A percentile compares a stretch with the other conserved stretches of the same genome.
phyloP scores from a whole-genome alignment of 768 basidiomycete genomes.

The Neoboletus magnificus region DNA sequence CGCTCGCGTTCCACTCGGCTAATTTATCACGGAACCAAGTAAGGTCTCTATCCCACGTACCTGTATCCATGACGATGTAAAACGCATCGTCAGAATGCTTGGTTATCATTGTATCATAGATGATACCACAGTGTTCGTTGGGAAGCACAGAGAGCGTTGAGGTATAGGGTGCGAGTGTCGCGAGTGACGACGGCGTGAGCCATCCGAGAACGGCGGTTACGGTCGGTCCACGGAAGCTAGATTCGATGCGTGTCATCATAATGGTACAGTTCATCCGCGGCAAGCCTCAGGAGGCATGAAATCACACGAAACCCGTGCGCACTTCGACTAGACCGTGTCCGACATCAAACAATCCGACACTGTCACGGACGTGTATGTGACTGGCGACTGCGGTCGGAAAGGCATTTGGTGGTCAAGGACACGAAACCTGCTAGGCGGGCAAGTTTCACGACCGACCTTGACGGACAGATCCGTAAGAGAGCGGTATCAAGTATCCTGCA shows the following conservation, averaged over 20 bases:
- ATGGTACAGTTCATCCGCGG: not conserved
- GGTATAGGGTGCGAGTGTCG: constrained; percentile 59
- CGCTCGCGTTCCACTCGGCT: constrained; percentile 71
- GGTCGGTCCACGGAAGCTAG: constrained; percentile 77
- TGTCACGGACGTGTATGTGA: constrained; percentile 82
- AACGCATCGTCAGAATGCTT: constrained; percentile 77
- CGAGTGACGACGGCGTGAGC: constrained; percentile 83
- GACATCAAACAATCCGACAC: constrained; percentile 91
- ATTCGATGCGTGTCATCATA: not conserved
- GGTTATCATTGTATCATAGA: constrained; percentile 93
- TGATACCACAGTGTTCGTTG: constrained; percentile 88
- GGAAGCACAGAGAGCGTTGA: constrained; percentile 88
- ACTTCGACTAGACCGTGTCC: constrained; percentile 95
- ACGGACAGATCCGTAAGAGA: constrained; percentile 78
- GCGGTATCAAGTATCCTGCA: constrained; percentile 93
- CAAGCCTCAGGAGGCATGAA: not conserved
- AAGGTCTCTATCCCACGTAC: constrained; percentile 76
- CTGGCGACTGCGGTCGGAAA: constrained; percentile 61
- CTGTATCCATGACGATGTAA: constrained; percentile 97
- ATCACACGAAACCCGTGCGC: constrained; percentile 13
- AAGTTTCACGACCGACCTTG: constrained; percentile 51
- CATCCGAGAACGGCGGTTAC: constrained; percentile 81
- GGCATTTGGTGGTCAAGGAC: constrained; percentile 9
- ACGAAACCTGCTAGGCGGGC: not conserved
- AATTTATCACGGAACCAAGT: constrained; percentile 70